A percentile compares a stretch with the other conserved stretches of the same genome.
Conservation (phyloP, 108 stramenopile species). For the Nitzschia sp. region DNA sequence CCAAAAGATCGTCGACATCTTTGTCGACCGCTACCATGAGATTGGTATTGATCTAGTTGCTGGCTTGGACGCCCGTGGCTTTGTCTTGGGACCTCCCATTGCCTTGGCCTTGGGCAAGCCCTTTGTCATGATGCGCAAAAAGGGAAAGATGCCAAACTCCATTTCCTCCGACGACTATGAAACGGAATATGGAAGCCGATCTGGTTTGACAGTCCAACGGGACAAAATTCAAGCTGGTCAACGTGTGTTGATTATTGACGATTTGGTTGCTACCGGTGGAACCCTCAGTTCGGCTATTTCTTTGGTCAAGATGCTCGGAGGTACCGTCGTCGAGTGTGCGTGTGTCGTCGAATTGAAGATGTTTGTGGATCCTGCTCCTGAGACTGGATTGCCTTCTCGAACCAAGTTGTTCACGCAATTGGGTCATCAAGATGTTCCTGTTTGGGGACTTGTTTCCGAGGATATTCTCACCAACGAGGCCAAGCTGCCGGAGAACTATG, state of each 20-base stretch:
- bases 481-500: slow-evolving; percentile 68
- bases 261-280: slow-evolving; percentile 97
- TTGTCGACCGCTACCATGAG: slow-evolving; percentile 72
- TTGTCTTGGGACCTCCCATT: slow-evolving; percentile 95
- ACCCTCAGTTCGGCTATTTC: slow-evolving; percentile 79
- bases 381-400: slow-evolving; percentile 70
- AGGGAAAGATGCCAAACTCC: slow-evolving; percentile 97
- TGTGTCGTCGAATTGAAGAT: slow-evolving; percentile 92
- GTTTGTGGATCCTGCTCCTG: slow-evolving; percentile 77
- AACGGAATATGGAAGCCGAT: slow-evolving; percentile 93
- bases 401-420: slow-evolving; percentile 63
- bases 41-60: slow-evolving; percentile 87
- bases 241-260: slow-evolving; percentile 94
- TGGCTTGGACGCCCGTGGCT: slow-evolving; percentile 94
- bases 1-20: slow-evolving; percentile 88
- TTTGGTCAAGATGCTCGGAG: slow-evolving; percentile 73
- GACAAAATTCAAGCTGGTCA: slow-evolving; percentile 84
- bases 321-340: slow-evolving; percentile 83
- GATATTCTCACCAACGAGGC: slow-evolving; percentile 82
- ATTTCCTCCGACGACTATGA: slow-evolving; percentile 79
- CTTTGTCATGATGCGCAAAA: slow-evolving; percentile 98
- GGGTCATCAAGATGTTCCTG: slow-evolving; percentile 64
- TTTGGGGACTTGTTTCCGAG: slow-evolving; percentile 89
- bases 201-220: slow-evolving; percentile 87
- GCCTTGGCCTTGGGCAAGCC: slow-evolving; percentile 94